Conservation (phyloP, 2,329 filamentous ascomycete species). For the Penicillium janthinellum region DNA sequence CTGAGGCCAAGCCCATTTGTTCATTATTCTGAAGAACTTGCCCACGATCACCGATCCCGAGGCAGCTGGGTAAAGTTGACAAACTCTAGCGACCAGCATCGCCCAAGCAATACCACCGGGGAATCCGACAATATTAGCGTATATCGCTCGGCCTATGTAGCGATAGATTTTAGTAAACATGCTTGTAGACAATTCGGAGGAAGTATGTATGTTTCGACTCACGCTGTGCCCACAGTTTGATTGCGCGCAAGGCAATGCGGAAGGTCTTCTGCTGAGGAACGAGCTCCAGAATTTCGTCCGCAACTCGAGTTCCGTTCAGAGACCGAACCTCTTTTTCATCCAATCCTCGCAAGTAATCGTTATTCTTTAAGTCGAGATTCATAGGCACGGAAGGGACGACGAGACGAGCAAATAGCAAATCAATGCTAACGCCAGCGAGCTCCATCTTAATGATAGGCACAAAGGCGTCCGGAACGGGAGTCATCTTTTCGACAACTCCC, state of each 20-base stretch:
- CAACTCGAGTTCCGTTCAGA: conserved; percentile 91
- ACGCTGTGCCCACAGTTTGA: conserved; percentile 94
- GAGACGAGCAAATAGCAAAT: conserved; percentile 84
- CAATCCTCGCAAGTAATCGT: conserved; percentile 78
- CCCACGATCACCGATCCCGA: conserved; percentile 83
- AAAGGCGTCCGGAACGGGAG: conserved; percentile 83
- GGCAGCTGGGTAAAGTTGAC: conserved; percentile 92
- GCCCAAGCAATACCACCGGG: conserved; percentile 97
- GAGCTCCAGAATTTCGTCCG: conserved; percentile 83
- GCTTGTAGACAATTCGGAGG: neutral
- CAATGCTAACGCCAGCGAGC: conserved; percentile 87
- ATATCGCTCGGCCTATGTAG: conserved; percentile 71
- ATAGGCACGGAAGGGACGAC: conserved; percentile 71
- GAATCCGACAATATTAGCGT: conserved; percentile 94
- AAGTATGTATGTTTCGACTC: conserved; percentile 23
- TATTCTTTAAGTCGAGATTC: conserved; percentile 76
- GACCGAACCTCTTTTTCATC: conserved; percentile 86
- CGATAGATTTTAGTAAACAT: neutral
- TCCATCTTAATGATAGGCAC: conserved; percentile 98
- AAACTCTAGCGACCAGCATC: conserved; percentile 93
- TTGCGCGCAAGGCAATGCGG: conserved; percentile 80
- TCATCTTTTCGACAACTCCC: conserved; percentile 81
- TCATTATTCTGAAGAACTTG: conserved; percentile 93
- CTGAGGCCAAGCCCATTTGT: conserved; percentile 88
- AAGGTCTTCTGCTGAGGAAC: conserved; percentile 91